Base-by-base conservation (phyloP, 2,329 filamentous ascomycete genomes). In the Ophiobolus disseminans region DNA sequence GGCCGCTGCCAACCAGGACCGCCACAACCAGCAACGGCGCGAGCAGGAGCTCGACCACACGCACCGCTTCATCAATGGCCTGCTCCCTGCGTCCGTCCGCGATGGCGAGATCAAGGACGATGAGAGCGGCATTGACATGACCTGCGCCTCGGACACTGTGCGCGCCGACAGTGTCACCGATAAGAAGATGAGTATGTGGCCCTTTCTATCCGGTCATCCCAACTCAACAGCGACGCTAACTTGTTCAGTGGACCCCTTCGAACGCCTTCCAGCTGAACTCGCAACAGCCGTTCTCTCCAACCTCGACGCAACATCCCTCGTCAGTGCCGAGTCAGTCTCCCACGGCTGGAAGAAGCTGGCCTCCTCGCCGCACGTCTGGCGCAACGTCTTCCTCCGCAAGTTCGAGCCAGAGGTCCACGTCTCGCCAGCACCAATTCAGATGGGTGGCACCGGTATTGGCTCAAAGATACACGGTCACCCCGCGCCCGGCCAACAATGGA, bases 401-500 rank as follows among this genome's bases (percentile, higher is more conserved):
- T 85, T 83, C 60, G 66, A 77, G 65, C 66, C 76, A 23, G 72
- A 75, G 36, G 72, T 76, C 16, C 73, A 75, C 49, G 76, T 78
- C 22, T 69, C 73, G 13, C 77, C 77, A 3, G 68, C 73, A 11
- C 77, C 78, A 5, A 73, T 75, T 53, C 73, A 75, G 60, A 81
- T 81, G 60, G 80, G 79, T 37, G 78, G 79, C 20, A 69, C 73
- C 10, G 85, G 84, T 4, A 68, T 82, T 25, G 84, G 85, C 37
- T 79, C 78, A 56, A 69, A 73, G 25, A 57, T 50, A 51, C 72
- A 74, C 45, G 50, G 86, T 86, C 3, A 80, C 81, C 28, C 63
- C 19, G 63, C 62, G 5, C 69, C 70, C 21, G 68, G 64, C 2
- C 90, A 89, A 59, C 82, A 96, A 68, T 99, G 91, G 91, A 90